These are phyloP conservation scores for Rhizopus sp. DNA, from an alignment of 371 early-diverging fungal species.

Conservation along the genomic window DNA sequence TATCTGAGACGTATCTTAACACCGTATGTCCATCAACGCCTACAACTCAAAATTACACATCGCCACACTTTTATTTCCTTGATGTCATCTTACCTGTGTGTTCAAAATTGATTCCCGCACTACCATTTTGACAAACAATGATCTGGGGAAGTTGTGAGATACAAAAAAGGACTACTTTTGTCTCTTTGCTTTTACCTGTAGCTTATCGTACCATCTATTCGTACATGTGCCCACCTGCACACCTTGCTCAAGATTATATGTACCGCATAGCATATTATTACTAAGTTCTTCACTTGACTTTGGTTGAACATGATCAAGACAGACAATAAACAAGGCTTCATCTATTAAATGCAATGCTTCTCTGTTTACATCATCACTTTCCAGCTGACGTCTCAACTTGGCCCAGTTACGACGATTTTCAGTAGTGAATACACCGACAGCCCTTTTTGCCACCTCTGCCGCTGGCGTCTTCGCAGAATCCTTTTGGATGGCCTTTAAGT, in stretches of 20 bases:
- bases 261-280: constrained; percentile 60
- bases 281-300: constrained; percentile 41
- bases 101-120: constrained; percentile 62
- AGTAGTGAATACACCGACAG: constrained; percentile 68
- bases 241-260: constrained; percentile 48
- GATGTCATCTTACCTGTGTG: constrained; percentile 48
- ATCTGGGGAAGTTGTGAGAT: constrained; percentile 29
- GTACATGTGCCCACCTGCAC: constrained; percentile 60
- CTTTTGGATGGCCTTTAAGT: constrained; percentile 40
- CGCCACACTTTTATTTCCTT: background rate
- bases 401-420: constrained; percentile 78
- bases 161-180: background rate
- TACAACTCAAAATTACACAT: constrained; percentile 4
- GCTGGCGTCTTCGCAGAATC: constrained; percentile 40
- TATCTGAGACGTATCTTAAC: constrained; percentile 56
- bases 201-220: constrained; percentile 62
- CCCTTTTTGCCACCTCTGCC: constrained; percentile 31
- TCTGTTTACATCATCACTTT: constrained; percentile 51
- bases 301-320: constrained; percentile 70
- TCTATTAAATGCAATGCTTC: constrained; percentile 65
- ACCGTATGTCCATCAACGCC: constrained; percentile 66
- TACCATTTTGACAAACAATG: constrained; percentile 61
- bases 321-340: constrained; percentile 77
- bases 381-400: constrained; percentile 39
- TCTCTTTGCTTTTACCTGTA: constrained; percentile 36